Base-by-base conservation (phyloP, 345 rosid genomes). In the Luvunga scandens region DNA sequence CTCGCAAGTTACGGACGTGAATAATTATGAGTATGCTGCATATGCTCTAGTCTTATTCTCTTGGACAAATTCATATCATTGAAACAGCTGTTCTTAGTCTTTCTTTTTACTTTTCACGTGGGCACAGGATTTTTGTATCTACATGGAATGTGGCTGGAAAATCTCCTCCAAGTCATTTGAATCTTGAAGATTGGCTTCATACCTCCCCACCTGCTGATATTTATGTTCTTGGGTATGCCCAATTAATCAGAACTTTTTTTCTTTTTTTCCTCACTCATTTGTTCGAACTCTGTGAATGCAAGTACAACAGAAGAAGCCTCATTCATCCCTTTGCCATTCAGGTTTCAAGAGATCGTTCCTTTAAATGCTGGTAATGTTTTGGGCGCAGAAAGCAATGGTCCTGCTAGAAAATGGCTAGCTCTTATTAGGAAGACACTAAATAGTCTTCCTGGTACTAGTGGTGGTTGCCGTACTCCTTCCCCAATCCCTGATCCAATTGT, bases 91-190 rank as follows among this genome's bases (percentile, higher is more conserved):
- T 45, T 67, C 71, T 34, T 9, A 78, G 67, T 80, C 14, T 7
- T 31, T 55, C 69, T 63, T 61, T 50, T 78, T 71, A 19, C 60
- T 75, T 69, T 69, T 31, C 24, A 36, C 62, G 14, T 61, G 67
- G 81, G 33, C 24, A 31, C 82, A 94, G 98, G 81, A 82, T 94
- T 42, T 94, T 94, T 86, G 97, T 92, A 55, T 98, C 99, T 30
- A 96, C 99, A 60, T 96, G 99, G 99, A 96, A 96, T 80, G 99
- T 96, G 69, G 99, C 95, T 79, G 99, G 99, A 33, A 94, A 92
- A 79, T 87, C 98, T 71, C 99, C 99, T n/a, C 97, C 98, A 38
- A 89, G 86, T 81, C 45, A 76, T 81, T 83, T 96, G 84, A 94
- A 84, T 83, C 91, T 96, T 45, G 97, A 96, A 59, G 99, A 96